Conservation (phyloP, 768 basidiomycete genomes). For the Auricularia sp. region DNA sequence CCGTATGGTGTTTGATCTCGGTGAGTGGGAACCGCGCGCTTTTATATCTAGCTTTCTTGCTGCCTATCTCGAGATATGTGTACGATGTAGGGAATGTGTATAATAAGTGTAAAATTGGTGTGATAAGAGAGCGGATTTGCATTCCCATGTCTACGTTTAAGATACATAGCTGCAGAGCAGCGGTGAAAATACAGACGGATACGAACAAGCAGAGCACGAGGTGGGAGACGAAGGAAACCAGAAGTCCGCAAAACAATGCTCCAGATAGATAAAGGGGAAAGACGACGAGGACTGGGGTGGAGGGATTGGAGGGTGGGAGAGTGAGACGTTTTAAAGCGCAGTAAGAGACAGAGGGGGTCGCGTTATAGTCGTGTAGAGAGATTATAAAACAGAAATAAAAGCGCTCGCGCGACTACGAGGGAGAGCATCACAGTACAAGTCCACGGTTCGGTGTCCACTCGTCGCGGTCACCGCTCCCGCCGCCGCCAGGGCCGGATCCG, state of each 20-base stretch:
- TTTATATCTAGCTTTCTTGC: neutral
- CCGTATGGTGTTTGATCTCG: constrained; percentile 10
- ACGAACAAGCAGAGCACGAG: neutral
- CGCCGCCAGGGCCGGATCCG: neutral
- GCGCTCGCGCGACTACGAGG: neutral
- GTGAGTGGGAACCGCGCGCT: neutral
- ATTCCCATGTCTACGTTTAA: neutral
- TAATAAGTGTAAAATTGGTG: neutral
- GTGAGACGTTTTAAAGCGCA: neutral
- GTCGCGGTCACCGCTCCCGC: neutral
- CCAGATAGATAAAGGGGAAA: too few species aligned
- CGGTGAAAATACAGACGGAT: neutral
- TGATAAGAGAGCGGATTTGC: neutral
- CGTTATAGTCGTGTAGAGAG: neutral
- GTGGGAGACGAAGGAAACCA: neutral
- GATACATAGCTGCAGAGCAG: neutral
- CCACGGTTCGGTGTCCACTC: neutral
- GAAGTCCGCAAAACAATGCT: neutral
- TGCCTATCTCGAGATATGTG: too few species aligned
- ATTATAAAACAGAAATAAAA: neutral
- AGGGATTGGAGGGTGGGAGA: neutral
- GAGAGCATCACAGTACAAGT: neutral
- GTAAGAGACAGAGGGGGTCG: neutral
- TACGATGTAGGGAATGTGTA: neutral
- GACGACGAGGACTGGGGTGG: too few species aligned